Evolutionary conservation across 2,329 filamentous ascomycete genomes (phyloP), one percentile per base, ranked within the genome.

Genomic region (Xylaria multiplex): DNA sequence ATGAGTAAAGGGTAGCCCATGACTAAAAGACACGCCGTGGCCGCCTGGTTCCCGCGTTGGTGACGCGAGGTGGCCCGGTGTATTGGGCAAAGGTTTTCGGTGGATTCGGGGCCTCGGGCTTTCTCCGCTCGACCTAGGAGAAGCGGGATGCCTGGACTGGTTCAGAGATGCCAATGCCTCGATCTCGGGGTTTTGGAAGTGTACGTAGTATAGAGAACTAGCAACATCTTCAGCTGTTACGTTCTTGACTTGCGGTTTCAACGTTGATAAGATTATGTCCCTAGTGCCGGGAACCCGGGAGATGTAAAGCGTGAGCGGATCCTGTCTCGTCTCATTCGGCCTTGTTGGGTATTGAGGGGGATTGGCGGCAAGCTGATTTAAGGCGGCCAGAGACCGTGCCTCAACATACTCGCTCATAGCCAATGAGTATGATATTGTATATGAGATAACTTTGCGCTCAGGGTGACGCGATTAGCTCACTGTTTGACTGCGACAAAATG

Each of bases 211-310:
- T 5, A 99, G 85, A 14, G 91, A 97, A 73, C 89, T 93, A 62
- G 91, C 88, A 55, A 99, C 90, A 76, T 97, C 95, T 76, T 94
- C 90, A 50, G 88, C 90, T 0, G 93, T 96, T 69, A 99, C 93
- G 66, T 93, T 95, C 77, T 96, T 97, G 48, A 91, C 85, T 58
- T 92, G 90, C 1, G 96, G 96, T 77, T 97, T 97, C 69, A 96
- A 86, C 0, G 96, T 92, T 1, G 95, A 96, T 52, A 99, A 88
- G 72, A 97, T 96, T 64, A 97, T 86, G 84, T 97, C 93, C 89
- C 90, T 88, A 69, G 92, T 97, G 24, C 95, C 95, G 1, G 96
- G 96, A 0, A 99, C 95, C 71, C 95, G 85, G 42, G 95, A 93
- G 71, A 99, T 96, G 80, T 99, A 99, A 46, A 99, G 86, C 2